Base-by-base conservation (phyloP, 345 rosid species). In the Eutrema japonicum region DNA sequence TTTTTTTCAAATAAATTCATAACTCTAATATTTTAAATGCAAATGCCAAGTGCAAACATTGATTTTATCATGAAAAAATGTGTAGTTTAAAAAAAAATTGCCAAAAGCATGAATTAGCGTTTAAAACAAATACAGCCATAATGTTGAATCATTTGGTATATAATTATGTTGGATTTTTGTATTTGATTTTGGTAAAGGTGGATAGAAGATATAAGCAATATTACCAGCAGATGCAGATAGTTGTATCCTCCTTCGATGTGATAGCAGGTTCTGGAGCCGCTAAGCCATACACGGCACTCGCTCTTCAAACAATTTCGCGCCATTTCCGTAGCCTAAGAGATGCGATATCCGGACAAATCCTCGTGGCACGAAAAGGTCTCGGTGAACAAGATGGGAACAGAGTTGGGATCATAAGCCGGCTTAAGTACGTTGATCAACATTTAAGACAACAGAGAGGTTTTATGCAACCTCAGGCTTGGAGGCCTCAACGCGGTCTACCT, bases 401-500 rank as follows among this genome's bases (percentile, higher is more conserved):
- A 73, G 84, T 85, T 46, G 93, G 91, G 29, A 62, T 30, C 18
- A 92, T 96, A 75, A 79, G 92, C 18, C 87, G 99, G 22, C 88
- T 96, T 16, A 84, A 97, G 29, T 92, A 81, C 70, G 96, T 92
- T 49, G 99, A 96, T 79, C 98, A 89, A 84, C 97, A 96, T 70
- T 89, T 96, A 61, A 88, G 88, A 83, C 97, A 90, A 67, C 98
- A 90, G 73, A 85, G 95, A 64, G 98, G 98, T 26, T 84, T 96
- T 92, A 88, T 88, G 88, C 80, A 71, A 50, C 95, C 89, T 56
- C 96, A 92, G 55, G 96, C 90, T 6, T 96, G 99, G 99, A 88
- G 98, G 74, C 99, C 99, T 43, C 99, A 96, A 77, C 87, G 99
- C 38, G 99, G 99, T 35, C 73, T 96, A 49, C 99, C 99, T 69